A percentile compares a stretch with the other conserved stretches of the same genome.
Evolutionary conservation across 306 rosid genomes (phyloP).

Genomic region (Delonix regia): DNA sequence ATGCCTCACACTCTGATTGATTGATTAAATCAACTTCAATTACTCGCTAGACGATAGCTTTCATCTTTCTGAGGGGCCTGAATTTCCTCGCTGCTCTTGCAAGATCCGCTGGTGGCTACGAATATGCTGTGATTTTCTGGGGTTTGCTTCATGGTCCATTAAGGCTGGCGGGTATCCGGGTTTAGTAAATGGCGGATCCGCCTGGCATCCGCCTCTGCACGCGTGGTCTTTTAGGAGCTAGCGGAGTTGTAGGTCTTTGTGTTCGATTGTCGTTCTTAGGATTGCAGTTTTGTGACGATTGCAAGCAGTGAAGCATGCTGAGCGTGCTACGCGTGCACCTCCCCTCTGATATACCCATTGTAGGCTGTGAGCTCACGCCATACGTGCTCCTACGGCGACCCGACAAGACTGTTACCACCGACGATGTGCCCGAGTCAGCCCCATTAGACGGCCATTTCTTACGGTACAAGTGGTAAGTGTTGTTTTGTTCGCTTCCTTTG

Average conservation of each 20-base stretch:
- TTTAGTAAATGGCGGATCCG: slow-evolving; percentile 94
- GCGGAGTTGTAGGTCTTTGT: slow-evolving; percentile 33
- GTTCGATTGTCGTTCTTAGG: slow-evolving; percentile 49
- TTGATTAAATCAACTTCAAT: slow-evolving; percentile 38
- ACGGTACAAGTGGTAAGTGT: slow-evolving; percentile 90
- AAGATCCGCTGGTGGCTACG: slow-evolving; percentile 47
- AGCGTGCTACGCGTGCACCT: slow-evolving; percentile 98
- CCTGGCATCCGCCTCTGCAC: slow-evolving; percentile 63
- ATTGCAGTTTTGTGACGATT: slow-evolving; percentile 50
- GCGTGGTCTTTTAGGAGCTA: slow-evolving; percentile 39
- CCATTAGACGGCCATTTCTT: slow-evolving; percentile 84
- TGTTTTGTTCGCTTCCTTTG: not conserved
- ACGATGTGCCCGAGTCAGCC: slow-evolving; percentile 75
- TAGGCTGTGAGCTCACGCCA: slow-evolving; percentile 99
- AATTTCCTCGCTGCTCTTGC: not conserved
- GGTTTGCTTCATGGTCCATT: slow-evolving; percentile 38
- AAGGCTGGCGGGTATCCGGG: slow-evolving; percentile 82
- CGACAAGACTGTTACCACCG: slow-evolving; percentile 69
- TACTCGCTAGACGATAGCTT: slow-evolving; percentile 7
- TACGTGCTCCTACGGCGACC: slow-evolving; percentile 92
- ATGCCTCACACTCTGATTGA: slow-evolving; percentile 35
- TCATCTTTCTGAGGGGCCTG: not conserved
- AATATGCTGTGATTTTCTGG: slow-evolving; percentile 24
- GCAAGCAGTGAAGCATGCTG: slow-evolving; percentile 90
- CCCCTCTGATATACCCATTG: slow-evolving; percentile 98